Evolutionary conservation across 345 rosid species (phyloP).

Genomic region (Viola odorata): DNA sequence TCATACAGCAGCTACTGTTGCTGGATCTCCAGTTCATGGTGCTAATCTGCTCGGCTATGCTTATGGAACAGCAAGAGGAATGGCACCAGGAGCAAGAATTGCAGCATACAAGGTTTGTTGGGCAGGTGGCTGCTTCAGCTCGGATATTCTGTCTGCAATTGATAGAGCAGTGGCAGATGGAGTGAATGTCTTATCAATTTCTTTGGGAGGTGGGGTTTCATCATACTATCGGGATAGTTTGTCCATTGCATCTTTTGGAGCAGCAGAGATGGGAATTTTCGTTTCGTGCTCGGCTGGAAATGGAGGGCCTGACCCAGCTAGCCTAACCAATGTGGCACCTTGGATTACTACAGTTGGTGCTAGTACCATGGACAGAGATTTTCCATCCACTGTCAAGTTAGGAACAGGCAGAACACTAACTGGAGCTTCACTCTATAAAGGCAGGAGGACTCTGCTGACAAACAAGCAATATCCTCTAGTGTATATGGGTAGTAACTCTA

Average conservation of each 20-base stretch:
- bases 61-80: constrained; percentile 29
- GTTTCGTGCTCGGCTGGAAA: constrained; percentile 31
- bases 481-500: constrained; percentile 22
- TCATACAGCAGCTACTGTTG: constrained; percentile 28
- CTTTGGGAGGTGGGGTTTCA: constrained; percentile 27
- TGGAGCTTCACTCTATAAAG: constrained; percentile 24
- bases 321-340: constrained; percentile 25
- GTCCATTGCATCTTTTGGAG: constrained; percentile 28
- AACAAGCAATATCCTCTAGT: constrained; percentile 23
- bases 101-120: constrained; percentile 30
- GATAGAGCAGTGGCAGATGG: constrained; percentile 30
- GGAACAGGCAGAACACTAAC: constrained; percentile 20
- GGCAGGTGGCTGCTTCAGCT: constrained; percentile 27
- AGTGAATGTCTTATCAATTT: constrained; percentile 24
- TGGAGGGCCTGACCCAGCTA: constrained; percentile 27
- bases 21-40: constrained; percentile 19
- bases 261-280: constrained; percentile 27
- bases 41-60: constrained; percentile 27
- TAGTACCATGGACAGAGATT: constrained; percentile 24
- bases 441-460: constrained; percentile 11
- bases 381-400: constrained; percentile 16
- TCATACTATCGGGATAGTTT: constrained; percentile 23
- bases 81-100: constrained; percentile 29
- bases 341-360: constrained; percentile 31
- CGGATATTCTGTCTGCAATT: constrained; percentile 26